phyloP scores from a whole-genome alignment of 352 stramenopile genomes.

The Globisporangium splendens region DNA sequence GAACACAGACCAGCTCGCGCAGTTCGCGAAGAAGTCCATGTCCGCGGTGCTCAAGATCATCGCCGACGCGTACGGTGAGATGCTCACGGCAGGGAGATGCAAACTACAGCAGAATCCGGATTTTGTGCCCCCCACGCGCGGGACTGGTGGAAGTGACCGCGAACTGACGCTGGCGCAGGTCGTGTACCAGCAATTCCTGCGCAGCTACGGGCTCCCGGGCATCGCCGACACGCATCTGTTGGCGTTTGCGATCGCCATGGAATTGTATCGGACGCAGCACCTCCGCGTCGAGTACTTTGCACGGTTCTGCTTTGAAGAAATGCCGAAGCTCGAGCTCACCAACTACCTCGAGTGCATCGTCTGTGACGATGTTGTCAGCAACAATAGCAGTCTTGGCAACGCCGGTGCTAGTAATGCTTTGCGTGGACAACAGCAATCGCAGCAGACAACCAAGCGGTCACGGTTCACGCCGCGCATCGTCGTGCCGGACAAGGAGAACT shows the following conservation, averaged over 20 bases:
- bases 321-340: slow-evolving; percentile 37
- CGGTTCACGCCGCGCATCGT: slow-evolving; percentile 49
- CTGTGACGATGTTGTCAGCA: slow-evolving; percentile 32
- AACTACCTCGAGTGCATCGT: slow-evolving; percentile 77
- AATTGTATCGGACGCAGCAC: slow-evolving; percentile 61
- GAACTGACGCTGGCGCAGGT: slow-evolving; percentile 61
- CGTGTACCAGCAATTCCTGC: slow-evolving; percentile 80
- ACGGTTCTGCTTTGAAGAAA: slow-evolving; percentile 75
- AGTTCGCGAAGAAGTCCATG: slow-evolving; percentile 79
- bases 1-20: slow-evolving; percentile 72
- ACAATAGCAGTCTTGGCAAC: neutral
- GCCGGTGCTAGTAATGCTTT: slow-evolving; percentile 10
- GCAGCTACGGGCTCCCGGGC: slow-evolving; percentile 68
- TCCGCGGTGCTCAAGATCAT: slow-evolving; percentile 64
- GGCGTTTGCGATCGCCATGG: slow-evolving; percentile 65
- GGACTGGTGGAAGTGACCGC: slow-evolving; percentile 12
- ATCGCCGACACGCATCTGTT: slow-evolving; percentile 83
- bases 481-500: slow-evolving; percentile 69
- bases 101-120: slow-evolving; percentile 16
- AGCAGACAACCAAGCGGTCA: slow-evolving; percentile 29
- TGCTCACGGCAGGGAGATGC: slow-evolving; percentile 53
- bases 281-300: slow-evolving; percentile 75
- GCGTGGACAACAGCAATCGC: slow-evolving; percentile 2
- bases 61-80: slow-evolving; percentile 68
- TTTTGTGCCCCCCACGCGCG: slow-evolving; percentile 4